phyloP scores from a whole-genome alignment of 768 basidiomycete genomes.

The Mycena vulgaris region DNA sequence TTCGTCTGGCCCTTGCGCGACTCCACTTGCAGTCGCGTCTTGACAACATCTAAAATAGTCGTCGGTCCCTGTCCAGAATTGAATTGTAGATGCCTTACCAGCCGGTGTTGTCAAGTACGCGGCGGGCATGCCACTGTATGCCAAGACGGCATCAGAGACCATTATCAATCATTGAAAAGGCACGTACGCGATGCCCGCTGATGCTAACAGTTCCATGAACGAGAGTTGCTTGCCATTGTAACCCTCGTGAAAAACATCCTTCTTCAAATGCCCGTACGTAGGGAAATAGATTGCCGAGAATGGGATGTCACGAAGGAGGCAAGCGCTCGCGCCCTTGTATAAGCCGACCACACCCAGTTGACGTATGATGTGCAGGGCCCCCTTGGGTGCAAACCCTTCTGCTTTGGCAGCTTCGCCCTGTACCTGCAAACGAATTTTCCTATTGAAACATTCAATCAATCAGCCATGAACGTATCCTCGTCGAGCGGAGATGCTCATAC shows the following conservation, averaged over 20 bases:
- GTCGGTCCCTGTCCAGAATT: conserved; percentile 30
- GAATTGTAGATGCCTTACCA: conserved; percentile 60
- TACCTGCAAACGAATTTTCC: conserved; percentile 95
- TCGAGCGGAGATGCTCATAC: conserved; percentile 55
- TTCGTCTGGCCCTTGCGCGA: conserved; percentile 91
- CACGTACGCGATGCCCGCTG: conserved; percentile 87
- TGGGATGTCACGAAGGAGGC: conserved; percentile 94
- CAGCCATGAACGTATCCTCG: background rate
- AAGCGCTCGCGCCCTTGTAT: conserved; percentile 94
- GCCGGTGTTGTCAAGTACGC: conserved; percentile 95
- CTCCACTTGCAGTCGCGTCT: conserved; percentile 96
- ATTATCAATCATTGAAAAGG: conserved; percentile 35
- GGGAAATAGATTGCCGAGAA: conserved; percentile 97
- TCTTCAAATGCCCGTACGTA: conserved; percentile 91
- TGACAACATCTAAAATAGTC: conserved; percentile 85
- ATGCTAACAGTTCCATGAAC: conserved; percentile 89
- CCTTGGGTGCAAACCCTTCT: conserved; percentile 85
- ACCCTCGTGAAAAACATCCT: conserved; percentile 95
- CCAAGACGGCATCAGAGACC: conserved; percentile 48
- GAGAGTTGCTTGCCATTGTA: conserved; percentile 94
- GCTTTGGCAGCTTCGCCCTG: conserved; percentile 95
- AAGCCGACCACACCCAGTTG: conserved; percentile 94
- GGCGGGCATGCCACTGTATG: conserved; percentile 94
- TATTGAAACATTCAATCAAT: conserved; percentile 47
- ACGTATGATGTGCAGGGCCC: conserved; percentile 93